Conservation (phyloP, 305 asterid species). For the Nicotiana rustica region DNA sequence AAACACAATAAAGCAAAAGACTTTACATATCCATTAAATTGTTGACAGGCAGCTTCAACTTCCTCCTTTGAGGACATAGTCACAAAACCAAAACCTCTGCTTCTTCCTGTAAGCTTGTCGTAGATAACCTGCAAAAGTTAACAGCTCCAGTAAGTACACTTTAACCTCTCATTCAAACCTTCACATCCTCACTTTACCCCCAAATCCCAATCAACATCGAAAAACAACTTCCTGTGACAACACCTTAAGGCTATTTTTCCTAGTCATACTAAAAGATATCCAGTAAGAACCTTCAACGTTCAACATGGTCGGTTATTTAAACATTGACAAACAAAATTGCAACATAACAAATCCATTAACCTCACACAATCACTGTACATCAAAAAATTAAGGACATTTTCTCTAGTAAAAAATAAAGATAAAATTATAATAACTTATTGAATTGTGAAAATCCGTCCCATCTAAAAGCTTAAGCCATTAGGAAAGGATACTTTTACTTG, state of each 20-base stretch:
- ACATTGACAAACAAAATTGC: neutral
- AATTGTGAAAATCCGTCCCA: neutral
- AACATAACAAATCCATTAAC: slow-evolving; percentile 16
- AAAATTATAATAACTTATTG: neutral
- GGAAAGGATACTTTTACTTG: neutral
- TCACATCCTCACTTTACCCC: neutral
- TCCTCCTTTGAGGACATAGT: slow-evolving; percentile 78
- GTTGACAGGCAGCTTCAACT: slow-evolving; percentile 71
- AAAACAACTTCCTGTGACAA: neutral
- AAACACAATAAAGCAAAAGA: slow-evolving; percentile 31
- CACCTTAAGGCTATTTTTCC: neutral
- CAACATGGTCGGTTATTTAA: neutral
- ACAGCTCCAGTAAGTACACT: neutral
- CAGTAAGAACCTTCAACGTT: neutral
- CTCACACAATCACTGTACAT: neutral
- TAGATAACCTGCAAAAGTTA: slow-evolving; percentile 74
- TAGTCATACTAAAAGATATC: neutral
- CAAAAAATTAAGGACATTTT: neutral
- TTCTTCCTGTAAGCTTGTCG: slow-evolving; percentile 79
- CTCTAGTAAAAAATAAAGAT: neutral
- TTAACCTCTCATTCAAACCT: neutral
- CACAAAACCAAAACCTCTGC: slow-evolving; percentile 94
- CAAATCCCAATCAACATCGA: neutral
- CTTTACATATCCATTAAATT: slow-evolving; percentile 83
- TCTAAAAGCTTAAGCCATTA: neutral